A percentile compares a stretch with the other conserved stretches of the same genome.
These are phyloP conservation scores for Acer saccharum DNA, from an alignment of 345 rosid species.

Conservation along the genomic window DNA sequence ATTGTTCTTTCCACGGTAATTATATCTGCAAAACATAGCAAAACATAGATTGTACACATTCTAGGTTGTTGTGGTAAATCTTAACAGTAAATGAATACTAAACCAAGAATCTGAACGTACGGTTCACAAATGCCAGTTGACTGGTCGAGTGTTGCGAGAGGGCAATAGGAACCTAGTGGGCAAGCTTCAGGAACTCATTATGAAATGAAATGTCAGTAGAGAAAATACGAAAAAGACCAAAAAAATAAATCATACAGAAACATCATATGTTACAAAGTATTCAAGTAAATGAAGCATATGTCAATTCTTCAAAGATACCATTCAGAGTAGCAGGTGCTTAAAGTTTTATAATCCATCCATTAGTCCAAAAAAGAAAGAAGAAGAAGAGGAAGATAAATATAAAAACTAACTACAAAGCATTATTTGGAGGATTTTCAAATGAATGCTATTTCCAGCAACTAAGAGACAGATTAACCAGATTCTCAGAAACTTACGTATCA, in stretches of 20 bases:
- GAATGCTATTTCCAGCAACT: neutral
- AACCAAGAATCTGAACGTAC: slow-evolving; percentile 41
- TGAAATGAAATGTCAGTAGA: slow-evolving; percentile 6
- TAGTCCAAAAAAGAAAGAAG: neutral
- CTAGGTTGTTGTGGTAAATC: neutral
- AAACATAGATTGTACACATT: neutral
- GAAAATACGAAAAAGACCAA: neutral
- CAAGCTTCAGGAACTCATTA: slow-evolving; percentile 52
- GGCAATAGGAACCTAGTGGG: slow-evolving; percentile 70
- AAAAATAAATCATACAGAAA: neutral
- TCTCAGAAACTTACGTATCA: slow-evolving; percentile 72
- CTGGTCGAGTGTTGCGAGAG: slow-evolving; percentile 49
- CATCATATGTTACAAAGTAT: neutral
- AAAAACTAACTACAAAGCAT: neutral
- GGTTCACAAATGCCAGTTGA: slow-evolving; percentile 65
- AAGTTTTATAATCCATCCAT: neutral
- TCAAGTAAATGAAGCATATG: neutral
- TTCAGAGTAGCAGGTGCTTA: neutral
- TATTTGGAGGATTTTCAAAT: slow-evolving; percentile 6
- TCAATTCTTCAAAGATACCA: neutral
- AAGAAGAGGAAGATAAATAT: neutral
- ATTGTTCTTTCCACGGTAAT: slow-evolving; percentile 75
- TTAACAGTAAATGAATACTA: slow-evolving; percentile 4
- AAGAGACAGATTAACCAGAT: slow-evolving; percentile 6
- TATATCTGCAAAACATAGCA: slow-evolving; percentile 54